Percentiles rank a stretch among this genome's conserved stretches.
Conservation (phyloP, 495 filamentous ascomycete species). For the Penicillium desertorum region DNA sequence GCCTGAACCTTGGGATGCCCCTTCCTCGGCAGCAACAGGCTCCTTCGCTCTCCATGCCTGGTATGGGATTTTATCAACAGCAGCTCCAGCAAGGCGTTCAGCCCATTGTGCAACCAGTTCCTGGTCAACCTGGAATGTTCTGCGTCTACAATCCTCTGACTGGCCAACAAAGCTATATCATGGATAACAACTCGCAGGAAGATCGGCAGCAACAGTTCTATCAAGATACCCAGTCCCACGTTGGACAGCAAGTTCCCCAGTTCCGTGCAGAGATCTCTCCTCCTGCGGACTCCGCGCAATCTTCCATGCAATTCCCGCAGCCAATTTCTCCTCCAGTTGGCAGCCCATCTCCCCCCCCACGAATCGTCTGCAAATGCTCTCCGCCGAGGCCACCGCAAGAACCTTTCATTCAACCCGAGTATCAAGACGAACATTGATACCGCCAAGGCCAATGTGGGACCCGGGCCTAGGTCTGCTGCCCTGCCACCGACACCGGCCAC, state of each 20-base stretch:
- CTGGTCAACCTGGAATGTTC: constrained; percentile 72
- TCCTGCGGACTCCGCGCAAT: constrained; percentile 58
- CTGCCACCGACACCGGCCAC: constrained; percentile 80
- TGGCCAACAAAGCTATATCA: constrained; percentile 72
- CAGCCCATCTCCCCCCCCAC: constrained; percentile 55
- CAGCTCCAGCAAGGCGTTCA: constrained; percentile 74
- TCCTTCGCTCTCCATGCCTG: constrained; percentile 38
- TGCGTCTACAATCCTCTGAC: constrained; percentile 79
- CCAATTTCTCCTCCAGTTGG: constrained; percentile 67
- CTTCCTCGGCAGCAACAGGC: constrained; percentile 44
- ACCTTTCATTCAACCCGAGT: constrained; percentile 69
- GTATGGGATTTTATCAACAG: constrained; percentile 60
- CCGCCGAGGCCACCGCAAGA: constrained; percentile 90
- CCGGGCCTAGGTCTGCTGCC: constrained; percentile 73
- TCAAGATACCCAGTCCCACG: constrained; percentile 38
- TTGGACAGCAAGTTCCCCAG: constrained; percentile 54
- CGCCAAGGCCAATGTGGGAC: constrained; percentile 53
- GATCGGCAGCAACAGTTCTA: constrained; percentile 30
- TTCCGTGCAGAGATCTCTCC: constrained; percentile 79
- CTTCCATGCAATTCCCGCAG: constrained; percentile 45
- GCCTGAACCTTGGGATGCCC: constrained; percentile 55
- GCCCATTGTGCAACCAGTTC: constrained; percentile 64
- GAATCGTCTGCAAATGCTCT: constrained; percentile 77
- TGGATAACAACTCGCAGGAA: constrained; percentile 54
- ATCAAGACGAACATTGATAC: constrained; percentile 58